phyloP scores from a whole-genome alignment of 2,329 filamentous ascomycete genomes.

The Massarina eburnea region DNA sequence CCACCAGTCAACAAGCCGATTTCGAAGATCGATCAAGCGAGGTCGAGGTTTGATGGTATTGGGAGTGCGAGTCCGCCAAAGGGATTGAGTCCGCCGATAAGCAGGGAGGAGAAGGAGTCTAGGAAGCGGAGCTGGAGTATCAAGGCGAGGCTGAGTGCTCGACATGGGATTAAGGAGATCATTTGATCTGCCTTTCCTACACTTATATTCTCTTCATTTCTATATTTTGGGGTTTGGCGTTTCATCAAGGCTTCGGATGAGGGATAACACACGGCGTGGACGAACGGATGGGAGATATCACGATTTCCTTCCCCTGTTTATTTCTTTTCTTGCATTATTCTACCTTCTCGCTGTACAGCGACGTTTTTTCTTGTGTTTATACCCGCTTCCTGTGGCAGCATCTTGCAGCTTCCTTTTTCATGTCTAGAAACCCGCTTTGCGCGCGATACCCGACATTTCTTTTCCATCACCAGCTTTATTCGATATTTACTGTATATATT shows the following conservation, averaged over 20 bases:
- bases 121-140: slow-evolving; percentile 35
- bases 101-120: slow-evolving; percentile 15
- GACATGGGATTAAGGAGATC: slow-evolving; percentile 32
- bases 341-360: neutral
- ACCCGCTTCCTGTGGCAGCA: neutral
- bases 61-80: slow-evolving; percentile 6
- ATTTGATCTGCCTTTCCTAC: slow-evolving; percentile 12
- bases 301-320: neutral
- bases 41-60: slow-evolving; percentile 15
- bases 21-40: slow-evolving; percentile 10
- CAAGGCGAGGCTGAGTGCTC: slow-evolving; percentile 23
- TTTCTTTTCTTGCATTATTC: neutral
- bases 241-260: neutral
- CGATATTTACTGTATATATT: neutral
- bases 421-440: neutral
- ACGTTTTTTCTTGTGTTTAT: neutral
- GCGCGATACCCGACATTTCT: neutral
- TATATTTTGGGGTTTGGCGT: neutral
- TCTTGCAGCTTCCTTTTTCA: too few relatives aligned
- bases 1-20: neutral
- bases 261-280: neutral
- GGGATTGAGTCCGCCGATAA: slow-evolving; percentile 10
- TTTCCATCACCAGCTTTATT: neutral
- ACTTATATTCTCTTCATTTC: neutral
- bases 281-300: neutral